Conservation (phyloP, 495 filamentous ascomycete species). For the Podospora anserina region DNA sequence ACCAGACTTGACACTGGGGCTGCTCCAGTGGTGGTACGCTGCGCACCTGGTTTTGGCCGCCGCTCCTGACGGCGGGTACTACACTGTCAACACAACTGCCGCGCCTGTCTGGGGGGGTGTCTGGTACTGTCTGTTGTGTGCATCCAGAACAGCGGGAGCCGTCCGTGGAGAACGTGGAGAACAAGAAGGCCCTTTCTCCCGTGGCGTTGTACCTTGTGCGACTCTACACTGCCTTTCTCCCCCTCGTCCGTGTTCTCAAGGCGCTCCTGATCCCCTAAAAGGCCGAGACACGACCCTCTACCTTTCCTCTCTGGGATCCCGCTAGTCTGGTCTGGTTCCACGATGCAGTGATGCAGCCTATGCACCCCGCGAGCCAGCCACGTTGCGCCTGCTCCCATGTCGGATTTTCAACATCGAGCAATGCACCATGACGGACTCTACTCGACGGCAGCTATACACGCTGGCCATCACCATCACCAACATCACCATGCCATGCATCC, state of each 20-base stretch:
- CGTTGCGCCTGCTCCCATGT: constrained; percentile 35
- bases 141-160: constrained; percentile 24
- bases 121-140: constrained; percentile 12
- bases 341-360: constrained; percentile 34
- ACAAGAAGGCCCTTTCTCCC: constrained; percentile 27
- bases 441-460: constrained; percentile 21
- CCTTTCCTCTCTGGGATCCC: constrained; percentile 28
- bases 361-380: constrained; percentile 33
- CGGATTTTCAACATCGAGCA: constrained; percentile 31
- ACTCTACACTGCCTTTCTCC: constrained; percentile 2
- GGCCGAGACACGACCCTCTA: constrained; percentile 22
- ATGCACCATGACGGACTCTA: constrained; percentile 33
- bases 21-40: not conserved
- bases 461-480: constrained; percentile 21
- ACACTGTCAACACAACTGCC: constrained; percentile 30
- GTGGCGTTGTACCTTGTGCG: constrained; percentile 14
- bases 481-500: constrained; percentile 22
- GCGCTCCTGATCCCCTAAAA: constrained; percentile 23
- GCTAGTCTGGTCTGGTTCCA: constrained; percentile 35
- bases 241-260: constrained; percentile 12
- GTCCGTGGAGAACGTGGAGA: constrained; percentile 25
- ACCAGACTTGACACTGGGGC: constrained; percentile 6
- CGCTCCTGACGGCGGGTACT: constrained; percentile 27
- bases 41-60: constrained; percentile 28
- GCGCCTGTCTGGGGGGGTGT: constrained; percentile 13